Percentiles rank a stretch among this genome's conserved stretches.
phyloP scores from a whole-genome alignment of 805 yeast species.

The Saturnispora mendoncae region DNA sequence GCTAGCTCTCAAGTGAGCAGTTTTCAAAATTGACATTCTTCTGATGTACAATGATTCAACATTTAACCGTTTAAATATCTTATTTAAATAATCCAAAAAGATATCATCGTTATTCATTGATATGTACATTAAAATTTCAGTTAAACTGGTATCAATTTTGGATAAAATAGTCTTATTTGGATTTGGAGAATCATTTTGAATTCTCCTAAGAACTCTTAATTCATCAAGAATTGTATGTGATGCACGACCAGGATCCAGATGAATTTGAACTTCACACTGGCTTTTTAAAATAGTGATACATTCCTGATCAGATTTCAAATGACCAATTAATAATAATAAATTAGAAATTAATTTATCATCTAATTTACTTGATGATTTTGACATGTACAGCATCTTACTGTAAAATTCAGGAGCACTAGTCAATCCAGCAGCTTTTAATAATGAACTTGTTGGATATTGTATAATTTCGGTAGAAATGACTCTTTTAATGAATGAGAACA shows the following conservation, averaged over 20 bases:
- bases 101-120: constrained; percentile 44
- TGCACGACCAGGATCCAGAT: constrained; percentile 1
- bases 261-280: constrained; percentile 2
- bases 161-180: constrained; percentile 19
- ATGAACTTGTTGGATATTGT: constrained; percentile 1
- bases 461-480: background rate
- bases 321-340: constrained; percentile 14
- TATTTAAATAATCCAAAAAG: constrained; percentile 30
- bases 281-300: constrained; percentile 1
- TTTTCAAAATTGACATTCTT: constrained; percentile 38
- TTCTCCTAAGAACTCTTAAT: constrained; percentile 1
- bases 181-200: constrained; percentile 4
- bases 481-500: constrained; percentile 29
- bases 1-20: constrained; percentile 33
- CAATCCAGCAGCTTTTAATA: constrained; percentile 11
- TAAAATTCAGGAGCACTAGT: constrained; percentile 9
- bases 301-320: constrained; percentile 20
- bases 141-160: constrained; percentile 32
- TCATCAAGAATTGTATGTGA: constrained; percentile 7
- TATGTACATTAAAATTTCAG: constrained; percentile 35
- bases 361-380: constrained; percentile 11
- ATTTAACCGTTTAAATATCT: constrained; percentile 24
- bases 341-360: constrained; percentile 10
- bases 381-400: constrained; percentile 8
- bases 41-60: constrained; percentile 32